Conservation (phyloP, 495 filamentous ascomycete species). For the Evernia prunastri region DNA sequence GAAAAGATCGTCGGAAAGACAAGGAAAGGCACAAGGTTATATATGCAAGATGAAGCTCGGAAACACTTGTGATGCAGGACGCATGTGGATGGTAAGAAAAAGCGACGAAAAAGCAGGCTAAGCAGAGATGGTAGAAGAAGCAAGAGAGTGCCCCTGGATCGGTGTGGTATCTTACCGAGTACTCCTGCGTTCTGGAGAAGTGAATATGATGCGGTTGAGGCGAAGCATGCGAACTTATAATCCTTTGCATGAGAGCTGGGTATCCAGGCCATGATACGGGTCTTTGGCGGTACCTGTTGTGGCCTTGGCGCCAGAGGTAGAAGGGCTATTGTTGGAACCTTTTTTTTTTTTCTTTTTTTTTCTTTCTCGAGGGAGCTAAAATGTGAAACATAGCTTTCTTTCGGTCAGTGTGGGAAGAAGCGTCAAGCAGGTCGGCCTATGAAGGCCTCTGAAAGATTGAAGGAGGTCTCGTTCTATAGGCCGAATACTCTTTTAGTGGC, state of each 20-base stretch:
- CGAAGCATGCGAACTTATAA: constrained; percentile 25
- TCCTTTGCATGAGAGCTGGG: constrained; percentile 6
- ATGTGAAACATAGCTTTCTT: constrained; percentile 16
- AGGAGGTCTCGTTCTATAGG: constrained; percentile 12
- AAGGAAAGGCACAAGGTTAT: constrained; percentile 17
- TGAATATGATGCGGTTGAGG: constrained; percentile 17
- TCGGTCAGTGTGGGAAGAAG: background rate
- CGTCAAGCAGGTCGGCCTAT: constrained; percentile 11
- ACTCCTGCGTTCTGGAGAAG: constrained; percentile 22
- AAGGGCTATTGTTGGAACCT: constrained; percentile 7
- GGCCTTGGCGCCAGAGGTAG: constrained; percentile 15
- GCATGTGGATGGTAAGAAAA: constrained; percentile 17
- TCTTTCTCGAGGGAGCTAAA: constrained; percentile 7
- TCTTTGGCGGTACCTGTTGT: constrained; percentile 15
- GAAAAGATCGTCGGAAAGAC: constrained; percentile 15
- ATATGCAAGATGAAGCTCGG: constrained; percentile 14
- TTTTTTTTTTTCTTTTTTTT: too few species aligned
- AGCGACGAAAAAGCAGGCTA: constrained; percentile 19
- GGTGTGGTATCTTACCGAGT: constrained; percentile 9
- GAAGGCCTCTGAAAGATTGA: background rate
- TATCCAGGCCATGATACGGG: constrained; percentile 9
- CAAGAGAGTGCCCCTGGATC: constrained; percentile 4
- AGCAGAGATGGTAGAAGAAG: constrained; percentile 7
- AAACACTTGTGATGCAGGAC: constrained; percentile 13
- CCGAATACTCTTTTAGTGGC: too few species aligned